These are phyloP conservation scores for Phytophthora ohioensis DNA, from an alignment of 352 stramenopile species.

Conservation along the genomic window DNA sequence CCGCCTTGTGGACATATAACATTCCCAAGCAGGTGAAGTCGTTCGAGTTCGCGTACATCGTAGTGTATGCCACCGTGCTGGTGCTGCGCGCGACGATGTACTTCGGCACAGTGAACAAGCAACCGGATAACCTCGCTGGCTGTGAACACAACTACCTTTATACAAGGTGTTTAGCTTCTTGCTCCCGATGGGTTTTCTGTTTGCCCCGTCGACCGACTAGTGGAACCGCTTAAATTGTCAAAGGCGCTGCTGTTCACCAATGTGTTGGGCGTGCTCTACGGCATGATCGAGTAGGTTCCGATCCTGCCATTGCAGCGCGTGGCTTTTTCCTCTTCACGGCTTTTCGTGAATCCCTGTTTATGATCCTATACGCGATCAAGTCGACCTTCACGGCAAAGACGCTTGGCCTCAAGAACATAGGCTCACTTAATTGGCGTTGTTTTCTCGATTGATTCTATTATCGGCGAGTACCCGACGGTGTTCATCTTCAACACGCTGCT, in stretches of 20 bases:
- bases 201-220: constrained; percentile 88
- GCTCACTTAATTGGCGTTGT: constrained; percentile 85
- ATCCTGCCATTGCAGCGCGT: constrained; percentile 68
- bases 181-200: constrained; percentile 84
- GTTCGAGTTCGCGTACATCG: constrained; percentile 84
- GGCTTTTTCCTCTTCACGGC: constrained; percentile 86
- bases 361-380: constrained; percentile 83
- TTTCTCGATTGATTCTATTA: constrained; percentile 79
- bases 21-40: constrained; percentile 73
- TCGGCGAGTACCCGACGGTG: constrained; percentile 85
- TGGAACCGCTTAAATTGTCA: constrained; percentile 72
- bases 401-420: constrained; percentile 87
- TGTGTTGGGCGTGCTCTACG: constrained; percentile 76
- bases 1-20: constrained; percentile 59
- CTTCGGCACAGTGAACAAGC: constrained; percentile 88
- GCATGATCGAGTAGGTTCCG: constrained; percentile 72
- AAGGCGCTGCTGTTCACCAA: constrained; percentile 81
- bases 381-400: constrained; percentile 89
- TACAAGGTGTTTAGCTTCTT: constrained; percentile 91
- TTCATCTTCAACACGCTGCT: constrained; percentile 72
- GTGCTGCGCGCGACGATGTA: constrained; percentile 85
- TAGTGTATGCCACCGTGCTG: constrained; percentile 74
- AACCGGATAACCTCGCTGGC: constrained; percentile 86
- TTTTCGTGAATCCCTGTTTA: constrained; percentile 62
- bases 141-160: constrained; percentile 67